phyloP scores from a whole-genome alignment of 495 filamentous ascomycete species.

The Aspergillus haitiensis region DNA sequence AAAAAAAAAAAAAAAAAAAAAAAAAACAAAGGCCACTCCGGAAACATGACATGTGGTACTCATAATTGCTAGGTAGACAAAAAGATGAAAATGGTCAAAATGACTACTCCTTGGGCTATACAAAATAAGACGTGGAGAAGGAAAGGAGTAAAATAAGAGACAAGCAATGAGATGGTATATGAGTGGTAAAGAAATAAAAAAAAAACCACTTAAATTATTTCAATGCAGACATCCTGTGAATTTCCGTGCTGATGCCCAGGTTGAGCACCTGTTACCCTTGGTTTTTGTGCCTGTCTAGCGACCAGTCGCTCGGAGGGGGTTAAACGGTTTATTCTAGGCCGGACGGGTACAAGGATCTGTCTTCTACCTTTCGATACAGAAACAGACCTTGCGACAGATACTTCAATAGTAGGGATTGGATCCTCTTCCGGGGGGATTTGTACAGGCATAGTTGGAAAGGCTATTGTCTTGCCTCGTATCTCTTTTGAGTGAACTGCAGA shows the following conservation, averaged over 20 bases:
- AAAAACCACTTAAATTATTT: constrained; percentile 17
- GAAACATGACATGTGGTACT: too few relatives aligned
- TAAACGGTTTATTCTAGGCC: constrained; percentile 27
- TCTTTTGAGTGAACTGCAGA: constrained; percentile 12
- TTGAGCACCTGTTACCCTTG: constrained; percentile 33
- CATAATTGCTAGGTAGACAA: too few relatives aligned
- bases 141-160: too few relatives aligned
- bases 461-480: constrained; percentile 14
- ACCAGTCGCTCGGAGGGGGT: constrained; percentile 33
- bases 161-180: too few relatives aligned
- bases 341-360: constrained; percentile 41
- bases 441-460: constrained; percentile 17
- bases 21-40: too few relatives aligned
- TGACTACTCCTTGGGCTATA: too few relatives aligned
- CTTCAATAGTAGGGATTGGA: constrained; percentile 32
- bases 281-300: constrained; percentile 26
- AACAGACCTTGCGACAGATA: constrained; percentile 45
- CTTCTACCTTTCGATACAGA: constrained; percentile 41
- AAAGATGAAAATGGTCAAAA: too few relatives aligned
- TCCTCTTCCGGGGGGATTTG: constrained; percentile 7
- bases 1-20: too few relatives aligned
- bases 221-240: constrained; percentile 43
- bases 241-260: constrained; percentile 36
- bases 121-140: too few relatives aligned
- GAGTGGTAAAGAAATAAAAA: not conserved